Percentiles rank a stretch among this genome's conserved stretches.
Conservation (phyloP, 495 filamentous ascomycete species). For the Penicillium silybi region DNA sequence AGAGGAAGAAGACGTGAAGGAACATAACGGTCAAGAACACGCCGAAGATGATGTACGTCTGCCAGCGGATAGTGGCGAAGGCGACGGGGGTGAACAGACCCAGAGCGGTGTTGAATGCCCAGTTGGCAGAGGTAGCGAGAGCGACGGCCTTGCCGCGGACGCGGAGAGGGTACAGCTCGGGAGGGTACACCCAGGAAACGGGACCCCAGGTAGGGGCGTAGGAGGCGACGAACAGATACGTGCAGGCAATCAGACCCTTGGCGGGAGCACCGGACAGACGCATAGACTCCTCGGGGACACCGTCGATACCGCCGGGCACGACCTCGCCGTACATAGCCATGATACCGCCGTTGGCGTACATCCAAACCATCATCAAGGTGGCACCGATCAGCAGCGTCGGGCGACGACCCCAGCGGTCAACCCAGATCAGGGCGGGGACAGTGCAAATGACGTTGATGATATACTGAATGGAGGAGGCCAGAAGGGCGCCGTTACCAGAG, state of each 20-base stretch:
- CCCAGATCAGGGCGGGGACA: constrained; percentile 51
- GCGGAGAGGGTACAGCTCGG: constrained; percentile 62
- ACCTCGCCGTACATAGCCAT: constrained; percentile 51
- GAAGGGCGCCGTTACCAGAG: constrained; percentile 31
- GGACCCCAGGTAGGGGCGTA: constrained; percentile 59
- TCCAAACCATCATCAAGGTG: constrained; percentile 63
- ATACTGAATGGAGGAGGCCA: constrained; percentile 72
- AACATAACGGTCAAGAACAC: constrained; percentile 66
- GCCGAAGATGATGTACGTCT: constrained; percentile 71
- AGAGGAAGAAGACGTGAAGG: constrained; percentile 72
- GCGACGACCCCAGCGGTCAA: constrained; percentile 60
- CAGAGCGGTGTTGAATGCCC: constrained; percentile 76
- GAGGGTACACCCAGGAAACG: constrained; percentile 61
- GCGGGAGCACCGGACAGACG: constrained; percentile 36
- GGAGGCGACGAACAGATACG: constrained; percentile 61
- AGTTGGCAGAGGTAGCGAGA: constrained; percentile 65
- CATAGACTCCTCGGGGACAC: constrained; percentile 33
- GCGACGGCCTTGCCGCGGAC: constrained; percentile 63
- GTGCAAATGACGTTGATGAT: constrained; percentile 54
- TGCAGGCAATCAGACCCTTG: constrained; percentile 58
- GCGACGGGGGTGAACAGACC: constrained; percentile 69
- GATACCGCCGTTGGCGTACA: constrained; percentile 64
- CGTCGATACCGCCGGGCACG: constrained; percentile 43
- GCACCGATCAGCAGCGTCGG: constrained; percentile 62
- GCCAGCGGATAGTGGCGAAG: constrained; percentile 68